These are phyloP conservation scores for Tardiomyces digboiensis DNA, from an alignment of 1,139 yeast species.

Conservation along the genomic window DNA sequence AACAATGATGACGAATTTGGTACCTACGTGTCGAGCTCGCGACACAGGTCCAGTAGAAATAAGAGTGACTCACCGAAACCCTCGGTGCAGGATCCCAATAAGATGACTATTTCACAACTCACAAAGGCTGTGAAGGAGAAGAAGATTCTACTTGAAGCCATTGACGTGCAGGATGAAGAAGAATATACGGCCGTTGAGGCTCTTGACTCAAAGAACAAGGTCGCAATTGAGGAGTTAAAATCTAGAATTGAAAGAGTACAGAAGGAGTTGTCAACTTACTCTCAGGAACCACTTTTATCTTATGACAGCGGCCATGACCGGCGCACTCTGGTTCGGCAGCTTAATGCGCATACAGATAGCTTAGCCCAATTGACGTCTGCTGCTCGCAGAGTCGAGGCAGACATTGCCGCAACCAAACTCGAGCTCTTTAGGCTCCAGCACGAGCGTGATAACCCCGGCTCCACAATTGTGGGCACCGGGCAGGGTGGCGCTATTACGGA, in stretches of 20 bases:
- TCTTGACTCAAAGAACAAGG: conserved; percentile 34
- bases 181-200: conserved; percentile 35
- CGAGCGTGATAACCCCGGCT: conserved; percentile 56
- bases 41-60: conserved; percentile 36
- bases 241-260: conserved; percentile 50
- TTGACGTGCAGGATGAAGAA: conserved; percentile 62
- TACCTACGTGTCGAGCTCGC: conserved; percentile 56
- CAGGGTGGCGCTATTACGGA: conserved; percentile 81
- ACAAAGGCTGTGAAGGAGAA: conserved; percentile 60
- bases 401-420: conserved; percentile 58
- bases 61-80: conserved; percentile 2
- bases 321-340: conserved; percentile 39
- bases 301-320: conserved; percentile 25
- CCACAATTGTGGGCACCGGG: conserved; percentile 68
- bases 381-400: conserved; percentile 53
- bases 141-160: conserved; percentile 57
- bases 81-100: conserved; percentile 7
- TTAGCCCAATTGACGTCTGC: conserved; percentile 61
- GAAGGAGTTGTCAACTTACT: conserved; percentile 31
- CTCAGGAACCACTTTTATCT: conserved; percentile 20
- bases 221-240: conserved; percentile 57
- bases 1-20: conserved; percentile 48
- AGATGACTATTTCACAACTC: conserved; percentile 36
- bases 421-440: conserved; percentile 49
- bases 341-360: conserved; percentile 50